A percentile compares a stretch with the other conserved stretches of the same genome.
These are phyloP conservation scores for Blastobotrys parvus DNA, from an alignment of 805 yeast species.

Conservation along the genomic window DNA sequence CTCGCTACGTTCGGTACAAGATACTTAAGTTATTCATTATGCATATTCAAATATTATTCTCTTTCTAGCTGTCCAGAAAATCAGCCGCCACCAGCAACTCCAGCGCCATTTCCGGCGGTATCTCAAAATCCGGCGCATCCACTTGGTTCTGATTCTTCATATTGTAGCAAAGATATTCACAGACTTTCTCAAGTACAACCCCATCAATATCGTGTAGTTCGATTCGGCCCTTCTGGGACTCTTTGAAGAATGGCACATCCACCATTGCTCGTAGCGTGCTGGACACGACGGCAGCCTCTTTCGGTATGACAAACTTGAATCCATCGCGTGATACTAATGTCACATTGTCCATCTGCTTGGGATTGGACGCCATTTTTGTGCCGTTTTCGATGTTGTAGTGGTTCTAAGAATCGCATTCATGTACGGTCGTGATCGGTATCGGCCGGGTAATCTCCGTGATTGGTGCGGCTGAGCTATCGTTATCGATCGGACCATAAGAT, in stretches of 20 bases:
- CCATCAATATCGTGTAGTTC: conserved; percentile 59
- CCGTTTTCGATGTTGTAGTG: too few species aligned
- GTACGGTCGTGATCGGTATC: too few species aligned
- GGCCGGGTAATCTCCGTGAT: too few species aligned
- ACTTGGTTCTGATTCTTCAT: conserved; percentile 48
- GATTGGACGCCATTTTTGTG: background rate
- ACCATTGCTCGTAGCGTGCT: conserved; percentile 54
- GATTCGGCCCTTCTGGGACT: conserved; percentile 48
- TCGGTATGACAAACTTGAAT: conserved; percentile 48
- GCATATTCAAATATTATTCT: too few species aligned
- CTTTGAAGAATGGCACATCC: conserved; percentile 38
- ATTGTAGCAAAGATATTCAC: conserved; percentile 77
- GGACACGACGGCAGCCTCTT: conserved; percentile 71
- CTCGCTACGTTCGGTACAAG: too few species aligned
- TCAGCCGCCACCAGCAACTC: conserved; percentile 92
- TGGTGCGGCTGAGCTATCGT: too few species aligned
- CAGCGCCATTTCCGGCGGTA: conserved; percentile 90
- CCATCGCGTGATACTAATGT: conserved; percentile 70
- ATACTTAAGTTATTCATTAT: too few species aligned
- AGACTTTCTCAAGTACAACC: conserved; percentile 63
- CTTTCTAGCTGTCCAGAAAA: conserved; percentile 67
- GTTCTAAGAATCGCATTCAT: too few species aligned
- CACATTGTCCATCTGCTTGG: conserved; percentile 32
- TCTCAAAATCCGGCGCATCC: conserved; percentile 75
- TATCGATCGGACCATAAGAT: too few species aligned